These are phyloP conservation scores for Goffeauzyma gilvescens DNA, from an alignment of 768 basidiomycete species.

Conservation along the genomic window DNA sequence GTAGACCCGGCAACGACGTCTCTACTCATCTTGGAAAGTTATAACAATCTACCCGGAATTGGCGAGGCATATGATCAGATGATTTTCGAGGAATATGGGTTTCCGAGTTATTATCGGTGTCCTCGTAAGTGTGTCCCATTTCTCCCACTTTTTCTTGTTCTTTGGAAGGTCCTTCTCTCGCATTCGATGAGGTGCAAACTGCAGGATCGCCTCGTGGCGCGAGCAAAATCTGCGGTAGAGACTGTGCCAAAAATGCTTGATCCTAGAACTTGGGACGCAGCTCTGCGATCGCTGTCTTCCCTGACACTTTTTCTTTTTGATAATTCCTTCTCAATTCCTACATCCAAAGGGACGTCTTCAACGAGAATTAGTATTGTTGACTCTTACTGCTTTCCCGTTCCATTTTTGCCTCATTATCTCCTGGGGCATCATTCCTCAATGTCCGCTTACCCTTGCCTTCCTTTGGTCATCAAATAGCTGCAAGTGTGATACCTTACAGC, in stretches of 20 bases:
- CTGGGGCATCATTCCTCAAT: background rate
- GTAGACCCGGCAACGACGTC: slow-evolving; percentile 48
- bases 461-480: slow-evolving; percentile 39
- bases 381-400: background rate
- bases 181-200: no score
- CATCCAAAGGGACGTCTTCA: no score
- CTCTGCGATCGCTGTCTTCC: no score
- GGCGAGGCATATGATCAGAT: slow-evolving; percentile 89
- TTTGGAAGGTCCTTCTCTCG: no score
- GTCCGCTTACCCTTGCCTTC: slow-evolving; percentile 6
- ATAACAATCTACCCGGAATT: slow-evolving; percentile 79
- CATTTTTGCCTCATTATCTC: background rate
- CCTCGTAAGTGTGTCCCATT: slow-evolving; percentile 51
- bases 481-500: slow-evolving; percentile 58
- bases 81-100: slow-evolving; percentile 91
- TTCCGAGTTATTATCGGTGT: slow-evolving; percentile 57
- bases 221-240: no score
- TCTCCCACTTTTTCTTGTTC: no score
- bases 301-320: background rate
- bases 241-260: no score
- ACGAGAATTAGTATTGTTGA: no score
- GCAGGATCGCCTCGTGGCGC: no score
- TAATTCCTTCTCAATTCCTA: background rate
- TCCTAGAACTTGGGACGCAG: background rate
- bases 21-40: slow-evolving; percentile 77